These are phyloP conservation scores for Hordeum marinum DNA, from an alignment of 176 grass and related monocot species.

Conservation along the genomic window DNA sequence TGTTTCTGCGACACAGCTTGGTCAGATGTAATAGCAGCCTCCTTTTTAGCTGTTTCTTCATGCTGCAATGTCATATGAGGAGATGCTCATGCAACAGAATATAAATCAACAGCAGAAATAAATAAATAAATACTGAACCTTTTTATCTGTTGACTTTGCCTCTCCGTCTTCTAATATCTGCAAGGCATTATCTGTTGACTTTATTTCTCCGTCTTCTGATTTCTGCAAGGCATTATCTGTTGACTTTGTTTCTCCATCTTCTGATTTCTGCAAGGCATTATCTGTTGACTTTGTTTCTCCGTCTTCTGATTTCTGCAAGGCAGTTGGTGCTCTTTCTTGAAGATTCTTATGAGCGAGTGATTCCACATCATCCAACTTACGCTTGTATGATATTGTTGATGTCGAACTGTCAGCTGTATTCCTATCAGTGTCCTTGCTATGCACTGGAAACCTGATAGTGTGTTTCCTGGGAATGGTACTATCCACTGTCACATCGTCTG, in stretches of 20 bases:
- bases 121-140: conserved; percentile 30
- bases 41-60: conserved; percentile 42
- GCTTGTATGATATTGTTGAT: conserved; percentile 75
- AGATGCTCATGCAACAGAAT: not conserved
- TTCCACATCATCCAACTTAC: conserved; percentile 64
- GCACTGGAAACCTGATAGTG: conserved; percentile 50
- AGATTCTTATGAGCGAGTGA: conserved; percentile 57
- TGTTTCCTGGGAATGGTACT: conserved; percentile 73
- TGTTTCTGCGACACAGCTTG: conserved; percentile 74
- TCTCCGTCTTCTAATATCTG: conserved; percentile 36
- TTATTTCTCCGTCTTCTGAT: not conserved
- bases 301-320: conserved; percentile 27
- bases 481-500: conserved; percentile 69
- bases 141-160: conserved; percentile 50
- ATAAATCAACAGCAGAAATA: not conserved
- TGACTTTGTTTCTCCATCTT: not conserved
- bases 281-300: conserved; percentile 45
- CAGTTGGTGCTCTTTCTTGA: conserved; percentile 31
- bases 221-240: not conserved
- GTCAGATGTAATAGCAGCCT: conserved; percentile 48
- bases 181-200: conserved; percentile 19
- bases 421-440: conserved; percentile 60
- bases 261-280: not conserved
- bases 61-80: conserved; percentile 25
- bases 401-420: conserved; percentile 78